These are phyloP conservation scores for Epichloe gansuensis DNA, from an alignment of 2,329 filamentous ascomycete species.

Conservation along the genomic window DNA sequence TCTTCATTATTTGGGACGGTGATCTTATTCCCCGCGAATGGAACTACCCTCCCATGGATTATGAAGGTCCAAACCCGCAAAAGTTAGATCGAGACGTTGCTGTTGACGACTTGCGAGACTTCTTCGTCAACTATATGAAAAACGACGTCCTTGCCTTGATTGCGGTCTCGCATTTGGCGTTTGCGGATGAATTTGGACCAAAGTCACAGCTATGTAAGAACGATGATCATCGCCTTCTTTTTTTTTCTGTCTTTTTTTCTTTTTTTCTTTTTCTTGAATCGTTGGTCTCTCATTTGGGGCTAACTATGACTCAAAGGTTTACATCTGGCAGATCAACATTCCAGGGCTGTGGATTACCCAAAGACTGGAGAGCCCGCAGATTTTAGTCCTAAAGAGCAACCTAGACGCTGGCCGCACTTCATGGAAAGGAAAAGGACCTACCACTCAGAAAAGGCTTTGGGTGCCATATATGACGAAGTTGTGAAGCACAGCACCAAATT, in stretches of 20 bases:
- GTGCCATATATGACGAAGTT: slow-evolving; percentile 70
- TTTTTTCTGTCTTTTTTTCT: no score
- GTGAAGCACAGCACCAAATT: slow-evolving; percentile 46
- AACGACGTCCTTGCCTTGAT: slow-evolving; percentile 72
- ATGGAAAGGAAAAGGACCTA: slow-evolving; percentile 63
- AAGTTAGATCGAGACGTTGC: slow-evolving; percentile 50
- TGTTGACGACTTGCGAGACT: slow-evolving; percentile 61
- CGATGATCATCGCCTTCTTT: background rate
- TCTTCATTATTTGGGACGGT: slow-evolving; percentile 82
- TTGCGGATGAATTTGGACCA: slow-evolving; percentile 58
- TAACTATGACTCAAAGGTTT: slow-evolving; percentile 34
- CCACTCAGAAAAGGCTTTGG: slow-evolving; percentile 57
- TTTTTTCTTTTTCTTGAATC: background rate
- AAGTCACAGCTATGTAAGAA: slow-evolving; percentile 52
- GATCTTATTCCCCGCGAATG: slow-evolving; percentile 56
- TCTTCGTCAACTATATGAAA: slow-evolving; percentile 89
- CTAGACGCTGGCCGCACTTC: slow-evolving; percentile 66
- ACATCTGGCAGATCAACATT: slow-evolving; percentile 67
- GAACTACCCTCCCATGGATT: slow-evolving; percentile 70
- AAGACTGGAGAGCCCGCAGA: slow-evolving; percentile 74
- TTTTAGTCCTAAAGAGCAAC: slow-evolving; percentile 49
- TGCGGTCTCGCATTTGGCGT: slow-evolving; percentile 68
- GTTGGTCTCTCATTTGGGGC: background rate
- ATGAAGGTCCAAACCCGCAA: slow-evolving; percentile 43
- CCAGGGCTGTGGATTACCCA: slow-evolving; percentile 83